Base-by-base conservation (phyloP, 1,284 basidiomycete genomes). In the Irpex sp. region DNA sequence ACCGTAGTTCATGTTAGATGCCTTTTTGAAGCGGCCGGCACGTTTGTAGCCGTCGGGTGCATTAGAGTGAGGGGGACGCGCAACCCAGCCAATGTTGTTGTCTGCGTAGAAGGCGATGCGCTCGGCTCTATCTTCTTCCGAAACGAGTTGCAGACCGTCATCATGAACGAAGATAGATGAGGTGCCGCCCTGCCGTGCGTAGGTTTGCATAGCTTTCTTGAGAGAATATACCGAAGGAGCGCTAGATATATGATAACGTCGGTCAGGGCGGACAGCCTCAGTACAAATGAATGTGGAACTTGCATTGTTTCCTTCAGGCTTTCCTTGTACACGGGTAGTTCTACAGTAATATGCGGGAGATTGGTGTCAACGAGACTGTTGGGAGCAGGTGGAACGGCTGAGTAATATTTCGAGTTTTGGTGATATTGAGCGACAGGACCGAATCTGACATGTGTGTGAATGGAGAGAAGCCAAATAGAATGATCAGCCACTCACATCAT, bases 151-250 rank as follows among this genome's bases (percentile, higher is more conserved):
- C 57, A 78, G 58, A 13, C 93, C 93, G 71, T 93, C 90, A 65
- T 93, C 91, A 68, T 91, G 88, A 17, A 94, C 78, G 61, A 93
- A 81, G 69, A 94, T 92, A 19, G 83, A 76, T 4, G 88, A 91
- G 0, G 89, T 89, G 8, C 92, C 92, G 19, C 91, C 92, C 70
- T 93, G 91, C 0, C 90, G 81, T 19, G 92, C 90, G 71, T 93
- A 93, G 1, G 90, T 93, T 71, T 90, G 90, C 86, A 94, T 94
- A 0, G 92, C 93, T 72, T 86, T 87, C 77, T 95, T 93, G 65
- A 95, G 75, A 0, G 89, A 93, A 66, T 85, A 84, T 49, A 95
- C 86, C 0, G 93, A 94, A 1, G 90, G 92, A 3, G 83, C 72
- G 61, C 88, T 89, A 61, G 11, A 60, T 26, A 62, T 5, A 17